Evolutionary conservation across 208 protist genomes (phyloP).

Genomic region (Crithidia mellificae): DNA sequence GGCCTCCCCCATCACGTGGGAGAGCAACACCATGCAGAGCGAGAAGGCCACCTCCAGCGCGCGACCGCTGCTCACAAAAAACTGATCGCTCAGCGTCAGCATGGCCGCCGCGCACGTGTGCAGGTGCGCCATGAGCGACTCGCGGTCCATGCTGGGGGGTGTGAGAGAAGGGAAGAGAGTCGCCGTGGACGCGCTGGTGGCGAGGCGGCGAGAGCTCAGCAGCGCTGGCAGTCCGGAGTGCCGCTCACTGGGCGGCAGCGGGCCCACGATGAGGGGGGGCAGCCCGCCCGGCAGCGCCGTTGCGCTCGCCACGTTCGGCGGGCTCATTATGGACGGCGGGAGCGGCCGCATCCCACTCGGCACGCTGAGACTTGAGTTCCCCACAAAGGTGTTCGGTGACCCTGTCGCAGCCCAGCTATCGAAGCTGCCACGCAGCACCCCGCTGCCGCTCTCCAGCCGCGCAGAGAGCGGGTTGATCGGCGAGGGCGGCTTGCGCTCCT

Average conservation of each 20-base stretch:
- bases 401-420: slow-evolving; percentile 11
- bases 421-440: slow-evolving; percentile 9
- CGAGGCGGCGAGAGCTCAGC: slow-evolving; percentile 9
- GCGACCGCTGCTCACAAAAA: slow-evolving; percentile 21
- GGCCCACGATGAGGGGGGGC: slow-evolving; percentile 18
- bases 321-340: slow-evolving; percentile 6
- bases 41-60: slow-evolving; percentile 34
- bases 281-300: slow-evolving; percentile 2
- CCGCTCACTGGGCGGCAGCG: slow-evolving; percentile 11
- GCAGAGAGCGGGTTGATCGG: neutral
- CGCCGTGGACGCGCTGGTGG: slow-evolving; percentile 2
- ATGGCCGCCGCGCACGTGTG: slow-evolving; percentile 17
- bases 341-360: neutral
- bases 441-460: slow-evolving; percentile 7
- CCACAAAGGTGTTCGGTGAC: slow-evolving; percentile 10
- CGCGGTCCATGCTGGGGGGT: slow-evolving; percentile 9
- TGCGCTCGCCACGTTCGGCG: neutral
- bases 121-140: slow-evolving; percentile 24
- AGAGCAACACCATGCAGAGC: slow-evolving; percentile 29
- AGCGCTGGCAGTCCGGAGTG: neutral
- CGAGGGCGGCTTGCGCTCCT: neutral
- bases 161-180: slow-evolving; percentile 17
- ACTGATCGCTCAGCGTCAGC: slow-evolving; percentile 12
- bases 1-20: slow-evolving; percentile 32
- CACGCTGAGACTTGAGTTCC: slow-evolving; percentile 14